A percentile compares a stretch with the other conserved stretches of the same genome.
Evolutionary conservation across 169 alveolate species (phyloP).

Genomic region (Eimeria necatrix): DNA sequence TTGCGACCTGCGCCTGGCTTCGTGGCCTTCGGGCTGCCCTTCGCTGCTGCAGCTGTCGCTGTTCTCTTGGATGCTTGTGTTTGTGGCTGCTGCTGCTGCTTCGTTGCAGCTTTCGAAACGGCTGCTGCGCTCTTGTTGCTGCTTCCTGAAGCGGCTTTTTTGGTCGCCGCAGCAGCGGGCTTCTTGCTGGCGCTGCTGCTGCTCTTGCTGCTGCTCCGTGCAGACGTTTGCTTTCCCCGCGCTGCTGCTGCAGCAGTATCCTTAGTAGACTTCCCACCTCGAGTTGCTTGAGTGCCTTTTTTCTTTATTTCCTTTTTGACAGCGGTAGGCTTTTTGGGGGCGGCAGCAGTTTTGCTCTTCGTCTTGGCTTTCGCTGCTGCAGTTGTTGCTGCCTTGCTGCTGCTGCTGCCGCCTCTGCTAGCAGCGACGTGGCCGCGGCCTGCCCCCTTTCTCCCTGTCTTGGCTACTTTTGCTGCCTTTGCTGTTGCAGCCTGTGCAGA

Average conservation of each 20-base stretch:
- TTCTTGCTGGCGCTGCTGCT: neutral
- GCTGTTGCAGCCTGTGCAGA: neutral
- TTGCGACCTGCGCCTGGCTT: neutral
- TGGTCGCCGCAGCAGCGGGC: conserved; percentile 19
- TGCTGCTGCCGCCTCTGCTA: neutral
- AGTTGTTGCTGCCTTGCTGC: neutral
- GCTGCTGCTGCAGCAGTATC: neutral
- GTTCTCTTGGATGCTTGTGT: neutral
- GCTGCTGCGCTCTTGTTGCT: conserved; percentile 1
- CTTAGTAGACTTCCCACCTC: too few species aligned
- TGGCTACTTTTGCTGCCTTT: neutral
- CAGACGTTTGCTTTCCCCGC: neutral
- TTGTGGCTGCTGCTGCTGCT: neutral
- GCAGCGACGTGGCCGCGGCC: neutral
- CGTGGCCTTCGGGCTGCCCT: neutral
- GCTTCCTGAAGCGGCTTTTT: neutral
- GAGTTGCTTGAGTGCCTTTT: neutral
- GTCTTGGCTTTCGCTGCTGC: neutral
- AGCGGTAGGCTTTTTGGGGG: conserved; percentile 16
- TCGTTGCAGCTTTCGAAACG: neutral
- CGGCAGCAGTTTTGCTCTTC: conserved; percentile 11
- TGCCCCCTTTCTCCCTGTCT: neutral
- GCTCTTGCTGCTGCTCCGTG: neutral
- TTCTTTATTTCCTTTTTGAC: neutral
- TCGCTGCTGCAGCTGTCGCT: neutral